A percentile compares a stretch with the other conserved stretches of the same genome.
Evolutionary conservation across 495 filamentous ascomycete species (phyloP).

Genomic region (Penicillium daleae): DNA sequence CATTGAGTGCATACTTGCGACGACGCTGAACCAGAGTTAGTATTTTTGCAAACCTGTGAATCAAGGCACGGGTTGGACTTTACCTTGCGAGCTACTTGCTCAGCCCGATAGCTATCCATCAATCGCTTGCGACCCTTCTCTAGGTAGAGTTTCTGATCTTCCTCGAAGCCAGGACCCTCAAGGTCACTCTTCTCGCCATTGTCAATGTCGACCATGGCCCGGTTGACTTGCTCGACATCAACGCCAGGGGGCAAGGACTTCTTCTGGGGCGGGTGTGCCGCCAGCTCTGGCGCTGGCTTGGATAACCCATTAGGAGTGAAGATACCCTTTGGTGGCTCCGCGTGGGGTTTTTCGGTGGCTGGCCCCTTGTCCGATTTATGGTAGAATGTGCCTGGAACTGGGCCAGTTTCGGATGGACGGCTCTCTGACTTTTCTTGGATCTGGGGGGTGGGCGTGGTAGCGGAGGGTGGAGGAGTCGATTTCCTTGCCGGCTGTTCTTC

Average conservation of each 20-base stretch:
- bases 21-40: slow-evolving; percentile 50
- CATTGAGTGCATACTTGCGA: slow-evolving; percentile 52
- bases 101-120: slow-evolving; percentile 58
- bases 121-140: slow-evolving; percentile 63
- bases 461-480: slow-evolving; percentile 33
- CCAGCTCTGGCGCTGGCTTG: slow-evolving; percentile 16
- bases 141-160: slow-evolving; percentile 56
- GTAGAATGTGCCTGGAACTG: slow-evolving; percentile 27
- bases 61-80: slow-evolving; percentile 18
- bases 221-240: slow-evolving; percentile 69
- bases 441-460: slow-evolving; percentile 30
- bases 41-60: not conserved
- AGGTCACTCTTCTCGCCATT: slow-evolving; percentile 66
- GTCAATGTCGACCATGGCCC: slow-evolving; percentile 68
- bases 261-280: slow-evolving; percentile 18
- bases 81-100: slow-evolving; percentile 62
- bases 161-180: slow-evolving; percentile 65
- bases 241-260: slow-evolving; percentile 33
- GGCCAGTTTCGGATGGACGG: slow-evolving; percentile 32
- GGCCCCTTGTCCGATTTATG: slow-evolving; percentile 40
- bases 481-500: slow-evolving; percentile 60
- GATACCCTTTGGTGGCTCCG: slow-evolving; percentile 13
- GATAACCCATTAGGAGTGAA: slow-evolving; percentile 25
- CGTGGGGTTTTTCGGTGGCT: slow-evolving; percentile 27
- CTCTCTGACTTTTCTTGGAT: slow-evolving; percentile 15